Conservation (phyloP, 2,329 filamentous ascomycete genomes). For the Talaromyces atroroseus region DNA sequence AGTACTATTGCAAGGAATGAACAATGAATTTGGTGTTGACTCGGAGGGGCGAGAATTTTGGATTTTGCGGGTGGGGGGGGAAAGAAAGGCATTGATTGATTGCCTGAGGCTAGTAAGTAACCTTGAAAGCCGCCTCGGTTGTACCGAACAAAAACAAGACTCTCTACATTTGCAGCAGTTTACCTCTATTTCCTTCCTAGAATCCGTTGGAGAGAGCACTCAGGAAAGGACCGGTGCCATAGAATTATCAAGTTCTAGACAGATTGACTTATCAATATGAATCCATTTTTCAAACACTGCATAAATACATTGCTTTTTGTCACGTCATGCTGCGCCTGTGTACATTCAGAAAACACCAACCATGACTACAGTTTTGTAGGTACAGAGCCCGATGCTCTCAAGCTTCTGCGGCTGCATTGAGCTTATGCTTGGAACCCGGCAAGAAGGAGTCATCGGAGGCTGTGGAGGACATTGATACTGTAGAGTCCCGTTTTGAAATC, state of each 20-base stretch:
- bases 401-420: constrained; percentile 9
- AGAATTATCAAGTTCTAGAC: background rate
- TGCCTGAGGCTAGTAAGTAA: constrained; percentile 11
- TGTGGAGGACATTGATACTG: constrained; percentile 22
- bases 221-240: background rate
- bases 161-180: no score
- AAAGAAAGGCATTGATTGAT: no score
- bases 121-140: constrained; percentile 1
- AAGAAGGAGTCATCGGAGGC: constrained; percentile 32
- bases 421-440: constrained; percentile 20
- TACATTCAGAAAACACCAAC: background rate
- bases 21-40: background rate
- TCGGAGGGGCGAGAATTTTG: constrained; percentile 14
- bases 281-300: background rate
- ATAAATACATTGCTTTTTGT: constrained; percentile 5
- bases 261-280: background rate
- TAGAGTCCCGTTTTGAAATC: constrained; percentile 33
- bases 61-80: constrained; percentile 8
- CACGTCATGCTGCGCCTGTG: background rate
- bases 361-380: background rate
- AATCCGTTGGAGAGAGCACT: background rate
- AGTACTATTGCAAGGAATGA: background rate
- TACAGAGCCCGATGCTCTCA: background rate
- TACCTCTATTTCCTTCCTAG: no score
- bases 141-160: background rate